phyloP scores from a whole-genome alignment of 2,329 filamentous ascomycete species.

The Colletotrichum endophyticum region DNA sequence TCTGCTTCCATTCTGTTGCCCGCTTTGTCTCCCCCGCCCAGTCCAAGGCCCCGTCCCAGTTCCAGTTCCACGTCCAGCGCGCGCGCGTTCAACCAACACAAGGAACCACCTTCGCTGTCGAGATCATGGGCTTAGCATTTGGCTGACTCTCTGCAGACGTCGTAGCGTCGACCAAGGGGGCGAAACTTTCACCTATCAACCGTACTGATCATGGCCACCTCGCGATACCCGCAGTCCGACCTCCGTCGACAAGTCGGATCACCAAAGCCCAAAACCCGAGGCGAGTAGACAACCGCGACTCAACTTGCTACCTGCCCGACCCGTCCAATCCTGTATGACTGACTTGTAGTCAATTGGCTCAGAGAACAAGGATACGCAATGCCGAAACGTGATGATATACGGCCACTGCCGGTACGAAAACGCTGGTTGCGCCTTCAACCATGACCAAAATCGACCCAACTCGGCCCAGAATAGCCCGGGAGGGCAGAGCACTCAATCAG shows the following conservation, averaged over 20 bases:
- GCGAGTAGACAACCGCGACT: conserved; percentile 39
- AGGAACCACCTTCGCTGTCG: conserved; percentile 2
- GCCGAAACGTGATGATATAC: conserved; percentile 92
- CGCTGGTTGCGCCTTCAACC: conserved; percentile 89
- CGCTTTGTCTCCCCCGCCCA: conserved; percentile 21
- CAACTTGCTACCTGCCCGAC: conserved; percentile 14
- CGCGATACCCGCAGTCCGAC: conserved; percentile 50
- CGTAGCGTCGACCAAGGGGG: conserved; percentile 45
- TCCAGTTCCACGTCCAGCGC: conserved; percentile 2
- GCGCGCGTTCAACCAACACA: conserved; percentile 7
- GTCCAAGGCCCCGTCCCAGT: not conserved
- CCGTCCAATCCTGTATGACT: conserved; percentile 5
- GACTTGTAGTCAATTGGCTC: conserved; percentile 20
- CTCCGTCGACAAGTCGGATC: conserved; percentile 59
- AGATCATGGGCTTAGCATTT: conserved; percentile 17
- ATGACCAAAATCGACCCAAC: conserved; percentile 71
- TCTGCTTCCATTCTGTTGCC: conserved; percentile 7
- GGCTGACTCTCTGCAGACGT: conserved; percentile 37
- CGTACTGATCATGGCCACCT: conserved; percentile 48
- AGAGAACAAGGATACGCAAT: conserved; percentile 90
- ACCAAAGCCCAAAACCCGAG: conserved; percentile 61
- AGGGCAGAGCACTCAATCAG: conserved; percentile 41
- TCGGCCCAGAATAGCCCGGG: conserved; percentile 19
- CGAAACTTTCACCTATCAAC: conserved; percentile 26
- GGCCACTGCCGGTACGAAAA: conserved; percentile 93